Evolutionary conservation across 2,329 filamentous ascomycete genomes (phyloP).

Genomic region (Helicocarpus griseus): DNA sequence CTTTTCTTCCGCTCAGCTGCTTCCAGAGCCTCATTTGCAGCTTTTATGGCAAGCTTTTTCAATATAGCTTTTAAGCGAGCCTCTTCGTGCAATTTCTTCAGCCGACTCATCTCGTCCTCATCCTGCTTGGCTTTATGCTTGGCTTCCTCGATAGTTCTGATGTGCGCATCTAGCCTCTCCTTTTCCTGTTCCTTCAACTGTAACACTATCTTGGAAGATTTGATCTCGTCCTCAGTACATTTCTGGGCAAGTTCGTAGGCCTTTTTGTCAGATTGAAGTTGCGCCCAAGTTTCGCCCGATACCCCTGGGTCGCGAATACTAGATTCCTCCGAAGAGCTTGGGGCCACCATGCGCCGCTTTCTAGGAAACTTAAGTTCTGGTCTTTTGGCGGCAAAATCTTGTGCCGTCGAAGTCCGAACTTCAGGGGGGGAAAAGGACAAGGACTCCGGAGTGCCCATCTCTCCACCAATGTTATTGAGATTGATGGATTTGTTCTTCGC

Average conservation of each 20-base stretch:
- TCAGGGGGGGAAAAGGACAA: background rate
- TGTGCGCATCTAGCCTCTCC: background rate
- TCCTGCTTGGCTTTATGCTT: background rate
- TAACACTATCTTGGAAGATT: constrained; percentile 9
- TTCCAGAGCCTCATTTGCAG: constrained; percentile 33
- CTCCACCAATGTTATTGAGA: background rate
- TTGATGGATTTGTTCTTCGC: background rate
- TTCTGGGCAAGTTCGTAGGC: constrained; percentile 14
- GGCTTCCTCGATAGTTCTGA: background rate
- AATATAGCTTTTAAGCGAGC: constrained; percentile 17
- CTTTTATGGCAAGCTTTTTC: constrained; percentile 29
- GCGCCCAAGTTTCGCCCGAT: constrained; percentile 51
- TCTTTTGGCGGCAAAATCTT: background rate
- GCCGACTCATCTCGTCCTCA: background rate
- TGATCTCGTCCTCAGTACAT: constrained; percentile 3
- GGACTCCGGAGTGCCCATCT: background rate
- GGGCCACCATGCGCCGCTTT: background rate
- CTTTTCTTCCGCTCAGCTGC: constrained; percentile 24
- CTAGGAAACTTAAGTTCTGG: background rate
- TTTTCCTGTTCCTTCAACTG: background rate
- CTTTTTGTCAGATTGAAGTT: constrained; percentile 45
- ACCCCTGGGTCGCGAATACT: constrained; percentile 46
- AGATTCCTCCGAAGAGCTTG: no score
- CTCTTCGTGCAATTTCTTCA: constrained; percentile 16
- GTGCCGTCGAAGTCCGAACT: background rate